Conservation (phyloP, 2,329 filamentous ascomycete genomes). For the Lithohypha guttulata region DNA sequence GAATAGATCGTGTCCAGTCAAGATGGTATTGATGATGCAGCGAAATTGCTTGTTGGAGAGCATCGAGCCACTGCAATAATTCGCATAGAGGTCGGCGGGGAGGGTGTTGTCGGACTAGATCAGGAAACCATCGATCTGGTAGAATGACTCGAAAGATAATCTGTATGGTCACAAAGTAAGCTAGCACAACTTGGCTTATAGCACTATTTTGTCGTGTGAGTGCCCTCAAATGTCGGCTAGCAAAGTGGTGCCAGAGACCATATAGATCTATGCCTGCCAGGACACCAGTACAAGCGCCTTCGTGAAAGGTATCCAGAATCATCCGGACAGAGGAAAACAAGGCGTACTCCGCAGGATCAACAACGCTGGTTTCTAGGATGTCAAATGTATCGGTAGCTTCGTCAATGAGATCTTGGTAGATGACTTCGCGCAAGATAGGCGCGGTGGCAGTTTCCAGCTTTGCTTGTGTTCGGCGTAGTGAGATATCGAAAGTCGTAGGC, state of each 20-base stretch:
- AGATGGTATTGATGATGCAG: background rate
- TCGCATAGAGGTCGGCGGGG: background rate
- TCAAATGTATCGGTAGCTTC: conserved; percentile 18
- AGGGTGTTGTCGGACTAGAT: background rate
- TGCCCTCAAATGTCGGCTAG: conserved; percentile 25
- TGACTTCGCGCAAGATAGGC: conserved; percentile 9
- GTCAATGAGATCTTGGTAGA: conserved; percentile 14
- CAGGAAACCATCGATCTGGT: background rate
- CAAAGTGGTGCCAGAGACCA: conserved; percentile 28
- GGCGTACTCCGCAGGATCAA: conserved; percentile 16
- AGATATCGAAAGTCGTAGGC: conserved; percentile 19
- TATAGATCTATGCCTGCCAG: conserved; percentile 17
- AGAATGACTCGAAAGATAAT: conserved; percentile 14
- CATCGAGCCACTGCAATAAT: background rate
- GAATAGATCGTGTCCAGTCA: background rate
- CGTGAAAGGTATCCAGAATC: background rate
- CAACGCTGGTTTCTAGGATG: conserved; percentile 17
- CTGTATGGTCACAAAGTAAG: conserved; percentile 38
- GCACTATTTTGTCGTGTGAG: conserved; percentile 35
- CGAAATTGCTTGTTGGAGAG: background rate
- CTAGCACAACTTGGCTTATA: conserved; percentile 33
- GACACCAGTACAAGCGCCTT: background rate
- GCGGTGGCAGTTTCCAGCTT: conserved; percentile 15
- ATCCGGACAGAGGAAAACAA: background rate
- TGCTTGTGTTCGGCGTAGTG: conserved; percentile 18